Conservation (phyloP, 108 stramenopile species). For the Cylindrotheca closterium region DNA sequence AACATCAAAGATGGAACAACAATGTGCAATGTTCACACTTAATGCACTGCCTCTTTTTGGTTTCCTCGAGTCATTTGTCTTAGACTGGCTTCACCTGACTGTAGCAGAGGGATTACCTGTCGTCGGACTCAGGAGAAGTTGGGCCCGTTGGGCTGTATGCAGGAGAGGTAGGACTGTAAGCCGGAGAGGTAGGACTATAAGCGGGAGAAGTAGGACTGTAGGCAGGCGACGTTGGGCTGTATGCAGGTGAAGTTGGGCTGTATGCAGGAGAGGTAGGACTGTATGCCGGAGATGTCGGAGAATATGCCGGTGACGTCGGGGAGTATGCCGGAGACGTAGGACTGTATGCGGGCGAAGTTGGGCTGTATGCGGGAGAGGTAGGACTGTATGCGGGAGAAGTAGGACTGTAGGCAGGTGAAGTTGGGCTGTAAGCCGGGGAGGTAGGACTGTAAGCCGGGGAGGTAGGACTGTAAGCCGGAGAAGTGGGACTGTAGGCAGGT, state of each 20-base stretch:
- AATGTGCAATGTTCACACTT: too few species aligned
- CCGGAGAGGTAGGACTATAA: conserved; percentile 58
- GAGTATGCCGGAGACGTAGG: conserved; percentile 61
- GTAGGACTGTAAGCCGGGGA: conserved; percentile 76
- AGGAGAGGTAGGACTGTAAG: conserved; percentile 47
- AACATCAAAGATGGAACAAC: too few species aligned
- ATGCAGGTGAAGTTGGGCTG: conserved; percentile 68
- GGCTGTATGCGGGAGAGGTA: conserved; percentile 68
- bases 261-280: conserved; percentile 68
- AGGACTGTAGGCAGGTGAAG: conserved; percentile 73
- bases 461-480: conserved; percentile 38
- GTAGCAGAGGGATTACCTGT: too few species aligned
- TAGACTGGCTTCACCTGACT: too few species aligned
- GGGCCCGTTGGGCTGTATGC: conserved; percentile 78
- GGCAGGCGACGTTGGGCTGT: conserved; percentile 59
- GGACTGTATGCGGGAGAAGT: conserved; percentile 85
- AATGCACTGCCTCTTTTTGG: too few species aligned
- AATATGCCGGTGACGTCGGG: conserved; percentile 65
- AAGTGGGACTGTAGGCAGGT: conserved; percentile 84
- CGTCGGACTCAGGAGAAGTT: too few species aligned
- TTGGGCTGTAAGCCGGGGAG: conserved; percentile 87
- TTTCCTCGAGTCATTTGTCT: too few species aligned
- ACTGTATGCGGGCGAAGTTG: conserved; percentile 74
- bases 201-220: conserved; percentile 63
- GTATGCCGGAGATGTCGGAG: conserved; percentile 67